Evolutionary conservation across 2,329 filamentous ascomycete genomes (phyloP), one percentile per base, ranked within the genome.

Genomic region (Pseudogymnoascus sp.): DNA sequence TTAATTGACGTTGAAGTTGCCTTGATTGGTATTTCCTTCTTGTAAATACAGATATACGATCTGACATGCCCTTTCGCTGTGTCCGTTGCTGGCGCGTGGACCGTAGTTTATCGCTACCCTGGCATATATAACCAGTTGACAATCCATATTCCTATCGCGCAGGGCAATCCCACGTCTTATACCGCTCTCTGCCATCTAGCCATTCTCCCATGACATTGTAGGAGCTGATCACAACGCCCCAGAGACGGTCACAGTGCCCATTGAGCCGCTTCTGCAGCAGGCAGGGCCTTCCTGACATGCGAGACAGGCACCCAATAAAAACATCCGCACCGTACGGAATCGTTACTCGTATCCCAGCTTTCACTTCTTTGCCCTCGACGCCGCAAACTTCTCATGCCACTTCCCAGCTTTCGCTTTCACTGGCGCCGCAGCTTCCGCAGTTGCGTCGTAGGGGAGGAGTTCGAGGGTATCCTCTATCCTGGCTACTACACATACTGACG

Each of bases 401-500:
- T 84, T 85, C 39, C 73, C 79, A 74, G 71, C 69, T 61, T 67
- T 75, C 25, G 68, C 70, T 61, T 69, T 69, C 67, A 63, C 71
- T 62, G 66, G 74, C 21, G 68, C 73, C 57, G 57, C 45, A n/a
- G 51, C 64, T 21, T 68, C 70, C 16, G 65, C 62, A 8, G 69
- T 67, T 64, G 48, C 8, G 5, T 57, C 48, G 48, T 83, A 77
- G 1, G 76, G 71, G 0, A 86, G 77, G 13, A 88, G 77, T 74
- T 88, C 85, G 8, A 88, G 79, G 0, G 84, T 87, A 70, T 88
- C 85, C 67, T 85, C 83, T 25, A 87, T 75, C 1, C 82, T 86
- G 7, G 83, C 78, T 19, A 88, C 77, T 8, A 80, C 76, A 43
- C 76, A 76, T 1, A 88, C 68, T 10, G 77, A 77, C 1, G 74